Evolutionary conservation across 2,329 filamentous ascomycete genomes (phyloP).

Genomic region (Arachnomyces sp.): DNA sequence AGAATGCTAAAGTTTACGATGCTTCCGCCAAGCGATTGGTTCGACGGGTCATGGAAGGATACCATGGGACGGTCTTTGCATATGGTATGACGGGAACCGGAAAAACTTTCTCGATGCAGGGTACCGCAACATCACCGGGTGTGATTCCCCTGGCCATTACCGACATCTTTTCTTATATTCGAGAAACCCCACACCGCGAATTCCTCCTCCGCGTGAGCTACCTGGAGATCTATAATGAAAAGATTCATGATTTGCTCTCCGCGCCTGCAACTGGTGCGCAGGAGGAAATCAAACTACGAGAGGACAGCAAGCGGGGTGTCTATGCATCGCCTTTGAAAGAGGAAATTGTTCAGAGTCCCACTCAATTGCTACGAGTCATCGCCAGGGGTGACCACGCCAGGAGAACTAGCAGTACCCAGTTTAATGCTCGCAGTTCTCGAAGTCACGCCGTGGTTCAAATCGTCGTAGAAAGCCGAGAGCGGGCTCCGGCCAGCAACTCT

Average conservation of each 20-base stretch:
- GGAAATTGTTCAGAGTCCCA: slow-evolving; percentile 97
- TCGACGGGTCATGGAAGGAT: slow-evolving; percentile 96
- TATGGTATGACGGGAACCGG: slow-evolving; percentile 99
- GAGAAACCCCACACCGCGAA: slow-evolving; percentile 89
- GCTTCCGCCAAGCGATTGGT: slow-evolving; percentile 88
- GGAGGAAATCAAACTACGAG: slow-evolving; percentile 94
- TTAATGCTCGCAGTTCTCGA: slow-evolving; percentile 91
- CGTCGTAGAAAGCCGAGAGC: slow-evolving; percentile 91
- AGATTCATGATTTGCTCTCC: slow-evolving; percentile 85
- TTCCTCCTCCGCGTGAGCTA: slow-evolving; percentile 95
- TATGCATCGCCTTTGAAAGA: slow-evolving; percentile 95
- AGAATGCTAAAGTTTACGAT: slow-evolving; percentile 93
- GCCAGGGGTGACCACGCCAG: slow-evolving; percentile 86
- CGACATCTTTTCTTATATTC: slow-evolving; percentile 98
- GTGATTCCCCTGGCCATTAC: slow-evolving; percentile 96
- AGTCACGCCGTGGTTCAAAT: slow-evolving; percentile 98
- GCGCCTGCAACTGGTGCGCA: slow-evolving; percentile 57
- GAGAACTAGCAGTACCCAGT: slow-evolving; percentile 88
- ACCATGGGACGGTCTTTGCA: slow-evolving; percentile 95
- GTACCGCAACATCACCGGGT: slow-evolving; percentile 87
- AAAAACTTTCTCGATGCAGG: slow-evolving; percentile 99
- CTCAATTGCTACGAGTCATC: slow-evolving; percentile 88
- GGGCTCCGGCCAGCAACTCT: slow-evolving; percentile 52
- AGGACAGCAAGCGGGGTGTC: slow-evolving; percentile 92
- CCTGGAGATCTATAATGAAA: slow-evolving; percentile 98